Base-by-base conservation (phyloP, 192 early-diverging fungal species). In the Geranomyces variabilis region DNA sequence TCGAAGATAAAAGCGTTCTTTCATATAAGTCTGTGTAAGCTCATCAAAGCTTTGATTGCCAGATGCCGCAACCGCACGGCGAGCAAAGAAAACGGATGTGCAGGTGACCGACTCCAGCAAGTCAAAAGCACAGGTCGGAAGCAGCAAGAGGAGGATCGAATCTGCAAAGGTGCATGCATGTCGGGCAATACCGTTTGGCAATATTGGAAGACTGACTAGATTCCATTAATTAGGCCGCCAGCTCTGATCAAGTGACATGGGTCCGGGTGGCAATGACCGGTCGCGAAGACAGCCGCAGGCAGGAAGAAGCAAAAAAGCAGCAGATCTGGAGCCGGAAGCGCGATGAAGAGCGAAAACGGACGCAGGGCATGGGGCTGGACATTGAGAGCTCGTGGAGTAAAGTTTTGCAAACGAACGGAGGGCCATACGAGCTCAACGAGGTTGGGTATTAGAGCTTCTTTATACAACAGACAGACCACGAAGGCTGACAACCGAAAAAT, bases 381-480 rank as follows among this genome's bases (percentile, higher is more conserved):
- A 88, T 86, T 36, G 68, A 67, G 31, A 48, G 14, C 33, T 63
- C 78, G 57, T 88, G 86, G 86, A 46, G 65, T 9, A 75, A 63
- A 19, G 55, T 79, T 2, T 24, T 71, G 51, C 46, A 46, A 12
- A 70, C 51, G 26, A 21, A 64, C 6, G 72, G 68, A 10, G 74
- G 68, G 0, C 83, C 83, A 5, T 84, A 84, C 57, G 78, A 83
- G 57, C 60, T 87, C 28, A 47, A 77, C 53, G 79, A 87, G 71
- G 66, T 85, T 28, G 14, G 12, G 10, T 14, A 48, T 5, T 17
- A 4, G 4, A 1, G n/a, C 17, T 15, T 46, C 30, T 33, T 7
- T 10, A 41, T 10, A 19, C 9, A 22, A 34, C 47, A 10, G 24
- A 6, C 14, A 41, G 66, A 57, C 51, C 12, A 12, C 12, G 28